A percentile compares a stretch with the other conserved stretches of the same genome.
Evolutionary conservation across 805 yeast genomes (phyloP).

Genomic region (Hyphopichia homilentoma): DNA sequence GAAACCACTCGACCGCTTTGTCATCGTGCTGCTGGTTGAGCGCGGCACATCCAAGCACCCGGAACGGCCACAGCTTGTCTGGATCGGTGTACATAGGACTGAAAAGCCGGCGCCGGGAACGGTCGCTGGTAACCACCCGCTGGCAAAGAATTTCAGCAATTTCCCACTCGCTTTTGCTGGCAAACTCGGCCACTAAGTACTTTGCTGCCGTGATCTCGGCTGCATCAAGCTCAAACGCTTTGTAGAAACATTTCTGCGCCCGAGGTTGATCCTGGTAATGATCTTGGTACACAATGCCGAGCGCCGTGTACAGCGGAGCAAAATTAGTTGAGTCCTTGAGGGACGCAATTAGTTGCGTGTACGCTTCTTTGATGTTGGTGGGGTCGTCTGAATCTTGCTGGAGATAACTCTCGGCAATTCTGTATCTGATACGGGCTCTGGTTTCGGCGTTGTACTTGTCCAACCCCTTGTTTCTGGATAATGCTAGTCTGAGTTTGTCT

Average conservation of each 20-base stretch:
- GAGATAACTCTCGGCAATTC: slow-evolving; percentile 65
- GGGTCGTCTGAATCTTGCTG: slow-evolving; percentile 16
- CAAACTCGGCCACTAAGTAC: slow-evolving; percentile 65
- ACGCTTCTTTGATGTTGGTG: slow-evolving; percentile 43
- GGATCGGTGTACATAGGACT: slow-evolving; percentile 22
- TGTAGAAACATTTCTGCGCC: slow-evolving; percentile 82
- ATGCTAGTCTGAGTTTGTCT: slow-evolving; percentile 40
- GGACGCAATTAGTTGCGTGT: slow-evolving; percentile 54
- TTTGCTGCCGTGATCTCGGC: slow-evolving; percentile 73
- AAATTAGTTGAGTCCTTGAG: slow-evolving; percentile 59
- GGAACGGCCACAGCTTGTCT: slow-evolving; percentile 76
- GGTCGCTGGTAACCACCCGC: slow-evolving; percentile 61
- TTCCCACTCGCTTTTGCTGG: slow-evolving; percentile 74
- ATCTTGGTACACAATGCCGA: slow-evolving; percentile 70
- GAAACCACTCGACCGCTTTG: slow-evolving; percentile 85
- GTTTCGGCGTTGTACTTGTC: slow-evolving; percentile 51
- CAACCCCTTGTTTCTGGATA: slow-evolving; percentile 43
- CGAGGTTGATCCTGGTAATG: slow-evolving; percentile 56
- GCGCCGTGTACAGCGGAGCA: slow-evolving; percentile 78
- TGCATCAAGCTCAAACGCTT: slow-evolving; percentile 83
- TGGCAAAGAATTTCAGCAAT: slow-evolving; percentile 72
- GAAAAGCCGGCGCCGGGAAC: slow-evolving; percentile 46
- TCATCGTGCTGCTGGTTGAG: slow-evolving; percentile 69
- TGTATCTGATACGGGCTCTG: slow-evolving; percentile 64
- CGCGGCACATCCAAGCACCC: slow-evolving; percentile 78